Percentiles rank a stretch among this genome's conserved stretches.
Conservation (phyloP, 768 basidiomycete genomes). For the Coprinopsis strossmayeri region DNA sequence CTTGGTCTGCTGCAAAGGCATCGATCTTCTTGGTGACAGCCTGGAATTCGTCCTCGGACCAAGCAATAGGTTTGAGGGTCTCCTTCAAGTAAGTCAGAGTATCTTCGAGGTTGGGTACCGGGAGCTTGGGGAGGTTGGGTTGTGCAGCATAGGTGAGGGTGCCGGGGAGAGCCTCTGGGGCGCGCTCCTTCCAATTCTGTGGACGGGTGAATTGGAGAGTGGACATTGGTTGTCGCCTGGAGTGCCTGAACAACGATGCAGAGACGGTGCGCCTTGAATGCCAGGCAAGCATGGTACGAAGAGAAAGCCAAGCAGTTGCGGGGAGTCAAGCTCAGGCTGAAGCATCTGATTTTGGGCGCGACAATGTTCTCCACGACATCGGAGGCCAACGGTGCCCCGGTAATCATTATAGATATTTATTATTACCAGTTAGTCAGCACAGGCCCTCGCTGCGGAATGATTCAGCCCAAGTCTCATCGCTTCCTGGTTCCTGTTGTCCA, state of each 20-base stretch:
- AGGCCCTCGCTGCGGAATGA: not conserved
- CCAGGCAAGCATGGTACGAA: slow-evolving; percentile 9
- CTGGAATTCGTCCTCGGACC: slow-evolving; percentile 50
- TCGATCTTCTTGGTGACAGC: slow-evolving; percentile 58
- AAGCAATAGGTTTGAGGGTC: slow-evolving; percentile 68
- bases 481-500: not conserved
- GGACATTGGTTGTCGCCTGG: slow-evolving; percentile 17
- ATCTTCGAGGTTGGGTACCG: slow-evolving; percentile 60
- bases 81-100: slow-evolving; percentile 68
- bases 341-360: slow-evolving; percentile 5
- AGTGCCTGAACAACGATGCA: not conserved
- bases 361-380: not conserved
- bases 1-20: slow-evolving; percentile 45
- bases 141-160: slow-evolving; percentile 65
- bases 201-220: slow-evolving; percentile 29
- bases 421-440: too few species aligned
- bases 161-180: slow-evolving; percentile 47
- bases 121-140: slow-evolving; percentile 58
- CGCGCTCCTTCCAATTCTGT: slow-evolving; percentile 62
- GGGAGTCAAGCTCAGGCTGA: slow-evolving; percentile 1
- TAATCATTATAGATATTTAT: too few species aligned
- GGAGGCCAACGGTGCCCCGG: too few species aligned
- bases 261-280: slow-evolving; percentile 1
- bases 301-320: too few species aligned
- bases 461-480: not conserved